Percentiles rank a stretch among this genome's conserved stretches.
These are phyloP conservation scores for Puccinia horiana DNA, from an alignment of 1,284 basidiomycete genomes.

Conservation along the genomic window DNA sequence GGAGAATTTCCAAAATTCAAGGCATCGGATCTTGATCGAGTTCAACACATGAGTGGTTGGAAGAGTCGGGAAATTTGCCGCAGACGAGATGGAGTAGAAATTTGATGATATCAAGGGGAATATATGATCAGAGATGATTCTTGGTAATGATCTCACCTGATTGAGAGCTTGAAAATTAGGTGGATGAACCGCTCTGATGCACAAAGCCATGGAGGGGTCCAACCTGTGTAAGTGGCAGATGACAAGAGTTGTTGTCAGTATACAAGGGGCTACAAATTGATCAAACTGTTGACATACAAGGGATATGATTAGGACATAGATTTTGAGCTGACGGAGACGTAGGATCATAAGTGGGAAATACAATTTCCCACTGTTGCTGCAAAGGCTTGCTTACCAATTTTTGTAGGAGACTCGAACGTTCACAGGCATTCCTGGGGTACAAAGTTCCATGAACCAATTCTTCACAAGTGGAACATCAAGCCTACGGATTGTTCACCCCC, in stretches of 20 bases:
- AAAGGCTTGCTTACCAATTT: too few relatives aligned
- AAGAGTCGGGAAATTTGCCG: background rate
- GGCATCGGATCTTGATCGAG: background rate
- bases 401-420: too few relatives aligned
- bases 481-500: too few relatives aligned
- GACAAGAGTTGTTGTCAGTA: background rate
- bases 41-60: background rate
- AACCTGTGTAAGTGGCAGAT: background rate
- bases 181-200: slow-evolving; percentile 30
- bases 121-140: slow-evolving; percentile 4
- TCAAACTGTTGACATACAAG: too few relatives aligned
- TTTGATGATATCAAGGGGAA: background rate
- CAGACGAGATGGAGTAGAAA: slow-evolving; percentile 15
- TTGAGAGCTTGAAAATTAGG: background rate
- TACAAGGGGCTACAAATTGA: background rate
- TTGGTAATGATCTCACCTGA: background rate
- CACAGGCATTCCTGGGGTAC: too few relatives aligned
- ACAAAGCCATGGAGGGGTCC: slow-evolving; percentile 15
- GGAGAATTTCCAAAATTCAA: slow-evolving; percentile 12
- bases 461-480: too few relatives aligned
- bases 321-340: too few relatives aligned
- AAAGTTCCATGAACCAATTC: too few relatives aligned
- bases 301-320: too few relatives aligned
- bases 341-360: too few relatives aligned
- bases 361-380: too few relatives aligned